Base-by-base conservation (phyloP, 1,284 basidiomycete genomes). In the Vanrija humicola region DNA sequence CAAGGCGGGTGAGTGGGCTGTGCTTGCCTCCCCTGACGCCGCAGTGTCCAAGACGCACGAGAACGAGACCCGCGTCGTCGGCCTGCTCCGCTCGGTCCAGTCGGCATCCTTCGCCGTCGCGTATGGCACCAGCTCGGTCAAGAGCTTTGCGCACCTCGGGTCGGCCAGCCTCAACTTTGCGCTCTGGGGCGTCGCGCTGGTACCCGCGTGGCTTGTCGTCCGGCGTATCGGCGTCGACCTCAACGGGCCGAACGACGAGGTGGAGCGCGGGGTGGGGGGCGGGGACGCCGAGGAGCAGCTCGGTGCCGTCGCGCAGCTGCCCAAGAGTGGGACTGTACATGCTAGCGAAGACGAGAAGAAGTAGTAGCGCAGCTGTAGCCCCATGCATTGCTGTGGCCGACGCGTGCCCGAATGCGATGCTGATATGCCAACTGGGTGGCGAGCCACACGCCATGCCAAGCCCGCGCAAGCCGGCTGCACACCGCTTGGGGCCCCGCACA, bases 241-340 rank as follows among this genome's bases (percentile, higher is more conserved):
- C 5, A 18, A 18, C 15, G 40, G 40, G 40, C 40, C 34, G 2
- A 15, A 34, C 12, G 34, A 34, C 34, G 34, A 34, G 34, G 34
- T 34, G 34, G 34, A 28, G 21, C 21, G 21, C 21, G 21, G 21
- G 28, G 28, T 2, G 34, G 34, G 2, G 34, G 34, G 2, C 12
- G 34, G 62, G 50, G 45, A 52, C 25, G 46, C 50, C 39, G 42
- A 34, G 34, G 34, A 5, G 34, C 7, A 34, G 7, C 6, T 34
- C 21, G 21, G 3, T 23, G 21, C 3, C 6, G 34, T 15, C 12
- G 21, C 21, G 21, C 34, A 34, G 34, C 12, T 34, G 34, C 34
- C 34, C 34, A 34, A 34, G 34, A 34, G 34, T 2, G 34, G 34
- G 12, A 2, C 5, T 12, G 34, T 15, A 2, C 21, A 23, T 5